Evolutionary conservation across 139 green algal species (phyloP).

Genomic region (Zygnema cylindricum): DNA sequence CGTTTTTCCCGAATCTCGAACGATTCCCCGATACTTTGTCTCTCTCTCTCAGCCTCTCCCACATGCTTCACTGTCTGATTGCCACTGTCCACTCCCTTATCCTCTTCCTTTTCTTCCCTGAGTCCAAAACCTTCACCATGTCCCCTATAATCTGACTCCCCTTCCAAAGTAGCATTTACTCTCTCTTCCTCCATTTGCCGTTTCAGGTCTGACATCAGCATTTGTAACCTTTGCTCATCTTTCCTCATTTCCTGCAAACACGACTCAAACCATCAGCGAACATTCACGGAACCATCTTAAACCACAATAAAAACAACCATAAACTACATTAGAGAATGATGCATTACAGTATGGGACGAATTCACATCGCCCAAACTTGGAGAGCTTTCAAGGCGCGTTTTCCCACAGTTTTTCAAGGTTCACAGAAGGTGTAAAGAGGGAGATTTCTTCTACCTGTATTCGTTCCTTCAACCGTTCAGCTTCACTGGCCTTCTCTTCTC

Average conservation of each 20-base stretch:
- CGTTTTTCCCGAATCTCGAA: background rate
- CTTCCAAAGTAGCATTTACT: background rate
- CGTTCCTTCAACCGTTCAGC: background rate
- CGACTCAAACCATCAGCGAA: too few species aligned
- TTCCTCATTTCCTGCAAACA: background rate
- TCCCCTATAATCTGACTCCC: background rate
- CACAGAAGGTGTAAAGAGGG: background rate
- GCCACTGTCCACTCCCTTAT: background rate
- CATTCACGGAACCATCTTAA: too few species aligned
- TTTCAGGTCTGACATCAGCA: background rate
- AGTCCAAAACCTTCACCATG: background rate
- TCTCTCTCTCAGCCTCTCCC: background rate
- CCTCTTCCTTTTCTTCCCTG: background rate
- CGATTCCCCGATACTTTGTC: background rate
- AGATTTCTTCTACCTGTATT: background rate
- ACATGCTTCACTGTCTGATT: background rate
- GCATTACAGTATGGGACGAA: too few species aligned
- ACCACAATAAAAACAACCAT: too few species aligned
- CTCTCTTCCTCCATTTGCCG: background rate
- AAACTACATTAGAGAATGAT: too few species aligned
- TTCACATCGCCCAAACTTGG: too few species aligned
- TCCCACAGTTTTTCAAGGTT: background rate
- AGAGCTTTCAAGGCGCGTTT: background rate
- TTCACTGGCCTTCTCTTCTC: constrained; percentile 2
- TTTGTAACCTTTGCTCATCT: background rate